A percentile compares a stretch with the other conserved stretches of the same genome.
These are phyloP conservation scores for Phalaenopsis equestris DNA, from an alignment of 106 monocot genomes.

Conservation along the genomic window DNA sequence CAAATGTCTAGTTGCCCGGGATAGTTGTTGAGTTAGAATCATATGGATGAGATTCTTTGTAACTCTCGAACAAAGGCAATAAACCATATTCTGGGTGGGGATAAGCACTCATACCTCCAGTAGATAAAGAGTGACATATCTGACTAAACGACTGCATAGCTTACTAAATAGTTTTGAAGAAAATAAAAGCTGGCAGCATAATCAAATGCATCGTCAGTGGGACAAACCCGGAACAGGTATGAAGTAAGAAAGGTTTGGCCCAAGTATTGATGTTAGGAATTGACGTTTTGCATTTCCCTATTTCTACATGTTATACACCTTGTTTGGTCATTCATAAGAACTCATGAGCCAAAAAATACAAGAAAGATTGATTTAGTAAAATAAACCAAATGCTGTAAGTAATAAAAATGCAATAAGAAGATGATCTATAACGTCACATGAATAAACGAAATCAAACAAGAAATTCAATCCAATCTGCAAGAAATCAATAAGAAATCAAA, in stretches of 20 bases:
- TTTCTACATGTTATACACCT: background rate
- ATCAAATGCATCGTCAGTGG: background rate
- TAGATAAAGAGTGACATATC: background rate
- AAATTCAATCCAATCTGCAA: background rate
- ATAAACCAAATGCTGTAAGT: background rate
- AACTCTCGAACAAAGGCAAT: too few species aligned
- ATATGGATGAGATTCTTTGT: too few species aligned
- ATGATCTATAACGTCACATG: background rate
- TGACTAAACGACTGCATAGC: background rate
- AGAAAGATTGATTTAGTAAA: background rate
- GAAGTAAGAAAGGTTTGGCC: background rate
- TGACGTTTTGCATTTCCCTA: background rate
- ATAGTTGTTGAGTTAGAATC: too few species aligned
- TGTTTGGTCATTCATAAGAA: background rate
- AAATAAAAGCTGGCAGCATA: background rate
- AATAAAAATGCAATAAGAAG: background rate
- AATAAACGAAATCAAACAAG: background rate
- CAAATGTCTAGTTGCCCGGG: too few species aligned
- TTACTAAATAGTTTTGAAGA: background rate
- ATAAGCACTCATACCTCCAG: too few species aligned
- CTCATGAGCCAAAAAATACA: background rate
- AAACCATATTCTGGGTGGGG: too few species aligned
- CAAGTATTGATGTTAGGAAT: background rate
- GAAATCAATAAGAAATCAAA: conserved; percentile 6
- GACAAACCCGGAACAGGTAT: background rate